Percentiles rank a stretch among this genome's conserved stretches.
These are phyloP conservation scores for Coprinopsis marcescibilis DNA, from an alignment of 768 basidiomycete genomes.

Conservation along the genomic window DNA sequence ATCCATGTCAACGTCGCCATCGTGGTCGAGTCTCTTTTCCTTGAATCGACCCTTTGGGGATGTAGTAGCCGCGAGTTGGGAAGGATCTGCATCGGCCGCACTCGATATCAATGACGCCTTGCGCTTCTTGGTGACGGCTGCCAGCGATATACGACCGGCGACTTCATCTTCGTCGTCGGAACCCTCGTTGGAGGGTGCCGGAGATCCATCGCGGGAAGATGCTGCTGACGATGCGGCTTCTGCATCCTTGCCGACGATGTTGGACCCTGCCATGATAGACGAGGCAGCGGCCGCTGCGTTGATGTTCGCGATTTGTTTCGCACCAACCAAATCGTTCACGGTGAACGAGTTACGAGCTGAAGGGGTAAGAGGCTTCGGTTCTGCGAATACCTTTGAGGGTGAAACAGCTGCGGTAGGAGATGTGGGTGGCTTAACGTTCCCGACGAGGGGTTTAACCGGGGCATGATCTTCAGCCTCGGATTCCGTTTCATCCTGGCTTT, in stretches of 20 bases:
- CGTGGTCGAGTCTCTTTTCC: conserved; percentile 7
- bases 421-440: conserved; percentile 6
- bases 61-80: conserved; percentile 1
- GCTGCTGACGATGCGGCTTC: conserved; percentile 27
- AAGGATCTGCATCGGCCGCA: background rate
- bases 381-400: background rate
- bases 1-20: conserved; percentile 21
- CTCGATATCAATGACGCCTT: conserved; percentile 8
- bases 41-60: conserved; percentile 20
- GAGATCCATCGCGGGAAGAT: conserved; percentile 39
- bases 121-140: conserved; percentile 5
- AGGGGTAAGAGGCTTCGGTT: conserved; percentile 15
- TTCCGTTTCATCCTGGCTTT: conserved; percentile 5
- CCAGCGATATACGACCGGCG: conserved; percentile 14
- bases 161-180: conserved; percentile 19
- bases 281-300: conserved; percentile 35
- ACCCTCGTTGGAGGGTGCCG: conserved; percentile 20
- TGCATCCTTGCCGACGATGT: conserved; percentile 32
- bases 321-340: conserved; percentile 28
- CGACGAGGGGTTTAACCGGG: background rate
- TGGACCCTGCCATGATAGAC: conserved; percentile 45
- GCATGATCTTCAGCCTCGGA: conserved; percentile 16
- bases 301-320: conserved; percentile 19
- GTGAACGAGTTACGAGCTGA: conserved; percentile 18
- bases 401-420: conserved; percentile 2